Conservation (phyloP, 495 filamentous ascomycete genomes). For the Hypoxylon crocopeplum region DNA sequence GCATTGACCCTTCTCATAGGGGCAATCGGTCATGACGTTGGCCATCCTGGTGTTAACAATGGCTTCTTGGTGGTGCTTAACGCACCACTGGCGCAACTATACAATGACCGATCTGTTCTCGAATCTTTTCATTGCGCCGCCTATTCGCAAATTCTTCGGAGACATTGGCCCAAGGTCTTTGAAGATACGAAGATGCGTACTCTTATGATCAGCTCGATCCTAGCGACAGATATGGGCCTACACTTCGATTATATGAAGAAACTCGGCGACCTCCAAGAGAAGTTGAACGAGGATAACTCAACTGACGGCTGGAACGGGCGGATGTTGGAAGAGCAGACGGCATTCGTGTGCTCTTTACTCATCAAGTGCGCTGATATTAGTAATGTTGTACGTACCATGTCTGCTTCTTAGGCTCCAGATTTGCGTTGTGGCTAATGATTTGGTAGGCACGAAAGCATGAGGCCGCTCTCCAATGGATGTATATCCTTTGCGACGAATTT, state of each 20-base stretch:
- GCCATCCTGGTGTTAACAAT: conserved; percentile 98
- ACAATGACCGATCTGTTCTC: conserved; percentile 95
- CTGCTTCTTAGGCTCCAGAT: neutral
- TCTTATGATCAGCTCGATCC: conserved; percentile 91
- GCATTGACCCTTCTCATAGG: conserved; percentile 88
- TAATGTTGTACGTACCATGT: conserved; percentile 77
- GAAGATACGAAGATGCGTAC: conserved; percentile 76
- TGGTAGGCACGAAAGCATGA: conserved; percentile 79
- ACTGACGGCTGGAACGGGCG: conserved; percentile 76
- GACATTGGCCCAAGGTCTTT: conserved; percentile 88
- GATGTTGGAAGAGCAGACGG: conserved; percentile 71
- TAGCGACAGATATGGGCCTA: conserved; percentile 96
- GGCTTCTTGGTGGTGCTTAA: conserved; percentile 92
- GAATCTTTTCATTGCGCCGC: conserved; percentile 98
- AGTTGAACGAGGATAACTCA: conserved; percentile 66
- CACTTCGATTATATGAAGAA: conserved; percentile 96
- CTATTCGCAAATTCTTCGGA: conserved; percentile 92
- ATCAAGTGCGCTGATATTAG: conserved; percentile 99
- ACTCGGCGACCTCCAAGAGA: conserved; percentile 76
- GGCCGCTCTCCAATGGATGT: conserved; percentile 84
- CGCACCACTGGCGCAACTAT: conserved; percentile 93
- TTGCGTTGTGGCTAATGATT: conserved; percentile 39
- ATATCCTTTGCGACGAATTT: conserved; percentile 91
- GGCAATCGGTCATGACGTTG: conserved; percentile 96
- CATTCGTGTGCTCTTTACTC: conserved; percentile 81